Conservation (phyloP, 768 basidiomycete species). For the Paxillus rubicundulus region DNA sequence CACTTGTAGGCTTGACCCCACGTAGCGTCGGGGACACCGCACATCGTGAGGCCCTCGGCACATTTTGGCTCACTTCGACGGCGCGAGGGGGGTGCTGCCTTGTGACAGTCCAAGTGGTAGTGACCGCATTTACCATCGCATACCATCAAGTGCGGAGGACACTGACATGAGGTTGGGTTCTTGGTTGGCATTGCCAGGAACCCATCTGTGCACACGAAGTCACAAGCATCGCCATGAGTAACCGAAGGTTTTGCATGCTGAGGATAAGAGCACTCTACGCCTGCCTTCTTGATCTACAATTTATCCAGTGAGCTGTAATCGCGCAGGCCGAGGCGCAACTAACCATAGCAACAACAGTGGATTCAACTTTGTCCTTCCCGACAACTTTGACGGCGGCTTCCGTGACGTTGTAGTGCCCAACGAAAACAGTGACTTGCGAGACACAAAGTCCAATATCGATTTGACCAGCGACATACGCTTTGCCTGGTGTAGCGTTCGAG, state of each 20-base stretch:
- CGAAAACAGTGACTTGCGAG: conserved; percentile 24
- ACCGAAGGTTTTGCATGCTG: conserved; percentile 23
- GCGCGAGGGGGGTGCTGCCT: conserved; percentile 14
- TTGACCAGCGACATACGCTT: conserved; percentile 21
- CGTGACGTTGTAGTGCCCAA: conserved; percentile 22
- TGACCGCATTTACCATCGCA: conserved; percentile 34
- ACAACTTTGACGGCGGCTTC: conserved; percentile 21
- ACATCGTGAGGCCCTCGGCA: conserved; percentile 19
- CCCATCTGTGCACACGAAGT: conserved; percentile 29
- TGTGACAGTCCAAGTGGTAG: conserved; percentile 21
- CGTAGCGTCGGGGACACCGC: conserved; percentile 20
- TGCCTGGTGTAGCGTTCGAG: conserved; percentile 9
- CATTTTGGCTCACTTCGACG: conserved; percentile 23
- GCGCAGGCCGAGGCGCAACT: neutral
- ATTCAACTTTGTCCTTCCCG: conserved; percentile 22
- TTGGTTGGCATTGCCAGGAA: conserved; percentile 20
- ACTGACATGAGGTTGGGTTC: conserved; percentile 25
- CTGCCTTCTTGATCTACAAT: conserved; percentile 23
- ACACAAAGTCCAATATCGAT: conserved; percentile 30
- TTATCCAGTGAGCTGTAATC: neutral
- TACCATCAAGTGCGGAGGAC: conserved; percentile 21
- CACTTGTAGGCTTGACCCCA: conserved; percentile 30
- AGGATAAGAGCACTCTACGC: conserved; percentile 33
- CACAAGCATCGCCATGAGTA: conserved; percentile 21
- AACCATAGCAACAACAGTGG: conserved; percentile 24